These are phyloP conservation scores for Didymella segeticola DNA, from an alignment of 2,329 filamentous ascomycete genomes.

Conservation along the genomic window DNA sequence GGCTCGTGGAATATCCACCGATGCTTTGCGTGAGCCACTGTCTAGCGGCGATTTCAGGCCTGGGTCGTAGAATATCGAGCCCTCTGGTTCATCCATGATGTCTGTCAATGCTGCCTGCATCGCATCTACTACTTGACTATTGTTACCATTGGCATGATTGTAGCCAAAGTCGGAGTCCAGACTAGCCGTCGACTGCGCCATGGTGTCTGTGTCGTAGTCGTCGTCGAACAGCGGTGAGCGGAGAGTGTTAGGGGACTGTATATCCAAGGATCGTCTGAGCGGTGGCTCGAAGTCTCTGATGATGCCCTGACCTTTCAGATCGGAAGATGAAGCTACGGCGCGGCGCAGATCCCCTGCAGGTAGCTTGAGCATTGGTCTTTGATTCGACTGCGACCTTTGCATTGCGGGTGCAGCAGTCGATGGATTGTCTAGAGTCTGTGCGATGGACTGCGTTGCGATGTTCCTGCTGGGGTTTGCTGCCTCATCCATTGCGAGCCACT, in stretches of 20 bases:
- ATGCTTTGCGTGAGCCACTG: conserved; percentile 67
- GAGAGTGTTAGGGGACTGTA: conserved; percentile 54
- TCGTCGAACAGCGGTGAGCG: conserved; percentile 77
- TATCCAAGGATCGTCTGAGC: conserved; percentile 74
- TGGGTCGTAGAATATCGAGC: conserved; percentile 69
- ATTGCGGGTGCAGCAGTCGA: conserved; percentile 44
- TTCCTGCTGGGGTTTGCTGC: conserved; percentile 46
- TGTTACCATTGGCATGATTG: conserved; percentile 61
- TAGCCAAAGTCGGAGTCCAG: conserved; percentile 69
- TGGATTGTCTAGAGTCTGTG: conserved; percentile 36
- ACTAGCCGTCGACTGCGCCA: conserved; percentile 79
- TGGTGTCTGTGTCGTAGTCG: conserved; percentile 74
- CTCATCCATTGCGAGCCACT: conserved; percentile 90
- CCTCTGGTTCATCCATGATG: conserved; percentile 80
- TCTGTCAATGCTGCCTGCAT: conserved; percentile 92
- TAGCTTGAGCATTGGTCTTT: conserved; percentile 41
- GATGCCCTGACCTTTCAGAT: conserved; percentile 60
- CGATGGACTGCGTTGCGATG: conserved; percentile 34
- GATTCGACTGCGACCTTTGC: conserved; percentile 55
- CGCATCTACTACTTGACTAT: conserved; percentile 84
- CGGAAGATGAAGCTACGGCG: conserved; percentile 66
- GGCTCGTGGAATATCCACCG: conserved; percentile 62
- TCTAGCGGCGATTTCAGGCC: conserved; percentile 62
- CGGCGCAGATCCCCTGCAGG: conserved; percentile 59
- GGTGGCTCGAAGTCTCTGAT: conserved; percentile 54